Conservation (phyloP, 1,284 basidiomycete genomes). For the Tausonia pullulans region DNA sequence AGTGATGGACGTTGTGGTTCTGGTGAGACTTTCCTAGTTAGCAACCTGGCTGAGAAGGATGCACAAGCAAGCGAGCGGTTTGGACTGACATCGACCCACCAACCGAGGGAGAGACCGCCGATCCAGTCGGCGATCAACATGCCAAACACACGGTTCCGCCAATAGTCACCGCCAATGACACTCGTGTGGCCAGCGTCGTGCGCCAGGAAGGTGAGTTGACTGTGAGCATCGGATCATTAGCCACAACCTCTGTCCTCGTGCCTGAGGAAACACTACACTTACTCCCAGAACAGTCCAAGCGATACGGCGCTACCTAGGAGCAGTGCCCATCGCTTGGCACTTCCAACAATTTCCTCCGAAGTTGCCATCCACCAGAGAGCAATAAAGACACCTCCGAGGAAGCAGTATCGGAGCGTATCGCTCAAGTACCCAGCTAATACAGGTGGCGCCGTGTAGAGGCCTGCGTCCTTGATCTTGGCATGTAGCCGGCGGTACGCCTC, state of each 20-base stretch:
- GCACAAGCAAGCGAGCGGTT: neutral
- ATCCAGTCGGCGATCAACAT: constrained; percentile 76
- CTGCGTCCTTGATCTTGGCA: constrained; percentile 59
- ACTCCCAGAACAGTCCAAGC: constrained; percentile 79
- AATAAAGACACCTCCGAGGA: constrained; percentile 51
- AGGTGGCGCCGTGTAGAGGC: constrained; percentile 74
- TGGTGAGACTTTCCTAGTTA: constrained; percentile 26
- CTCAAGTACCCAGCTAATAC: constrained; percentile 73
- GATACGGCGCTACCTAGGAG: constrained; percentile 11
- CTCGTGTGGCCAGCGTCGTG: constrained; percentile 95
- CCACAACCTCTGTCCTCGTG: too few relatives aligned
- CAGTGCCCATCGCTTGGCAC: neutral
- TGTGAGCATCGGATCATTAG: neutral
- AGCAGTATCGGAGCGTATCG: constrained; percentile 64
- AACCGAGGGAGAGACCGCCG: constrained; percentile 85
- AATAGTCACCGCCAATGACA: constrained; percentile 62
- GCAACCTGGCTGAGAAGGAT: too few relatives aligned
- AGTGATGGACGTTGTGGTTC: constrained; percentile 97
- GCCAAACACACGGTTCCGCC: constrained; percentile 64
- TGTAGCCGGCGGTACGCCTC: constrained; percentile 72
- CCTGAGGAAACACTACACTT: constrained; percentile 30
- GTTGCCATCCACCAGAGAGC: constrained; percentile 47
- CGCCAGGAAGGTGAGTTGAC: constrained; percentile 51
- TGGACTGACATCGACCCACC: constrained; percentile 87
- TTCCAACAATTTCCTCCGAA: constrained; percentile 9